Percentiles rank a stretch among this genome's conserved stretches.
phyloP scores from a whole-genome alignment of 441 rosid genomes.

The Cnidoscolus chayamansa region DNA sequence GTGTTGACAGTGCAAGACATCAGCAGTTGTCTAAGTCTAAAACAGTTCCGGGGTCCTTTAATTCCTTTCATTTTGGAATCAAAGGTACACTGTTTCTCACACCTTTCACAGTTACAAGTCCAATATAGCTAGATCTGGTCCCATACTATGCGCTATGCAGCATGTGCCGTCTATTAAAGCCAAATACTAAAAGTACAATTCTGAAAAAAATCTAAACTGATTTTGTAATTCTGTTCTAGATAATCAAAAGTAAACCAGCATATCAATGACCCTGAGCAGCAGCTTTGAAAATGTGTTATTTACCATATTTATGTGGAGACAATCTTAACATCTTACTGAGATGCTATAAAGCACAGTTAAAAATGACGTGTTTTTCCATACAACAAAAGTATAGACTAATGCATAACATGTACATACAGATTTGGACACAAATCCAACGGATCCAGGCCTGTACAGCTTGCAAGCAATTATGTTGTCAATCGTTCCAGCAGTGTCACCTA shows the following conservation, averaged over 20 bases:
- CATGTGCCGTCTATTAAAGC: background rate
- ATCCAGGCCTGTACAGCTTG: conserved; percentile 95
- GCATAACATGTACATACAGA: conserved; percentile 55
- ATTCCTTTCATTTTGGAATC: background rate
- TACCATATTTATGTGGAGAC: background rate
- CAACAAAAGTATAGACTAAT: background rate
- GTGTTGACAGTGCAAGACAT: background rate
- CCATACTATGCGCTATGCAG: background rate
- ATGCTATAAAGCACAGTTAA: background rate
- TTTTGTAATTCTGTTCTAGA: background rate
- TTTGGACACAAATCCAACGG: conserved; percentile 95
- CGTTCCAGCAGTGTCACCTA: conserved; percentile 98
- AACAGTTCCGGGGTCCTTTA: background rate
- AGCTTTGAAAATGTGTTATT: background rate
- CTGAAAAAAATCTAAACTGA: background rate
- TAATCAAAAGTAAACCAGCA: background rate
- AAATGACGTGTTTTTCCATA: background rate
- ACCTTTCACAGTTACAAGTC: conserved; percentile 9
- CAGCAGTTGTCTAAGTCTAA: conserved; percentile 4
- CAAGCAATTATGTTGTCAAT: conserved; percentile 84
- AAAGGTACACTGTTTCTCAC: background rate
- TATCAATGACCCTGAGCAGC: background rate
- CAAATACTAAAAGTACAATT: background rate
- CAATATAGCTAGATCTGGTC: background rate
- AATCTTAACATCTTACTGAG: background rate